Base-by-base conservation (phyloP, 768 basidiomycete species). In the Suillus decipiens region DNA sequence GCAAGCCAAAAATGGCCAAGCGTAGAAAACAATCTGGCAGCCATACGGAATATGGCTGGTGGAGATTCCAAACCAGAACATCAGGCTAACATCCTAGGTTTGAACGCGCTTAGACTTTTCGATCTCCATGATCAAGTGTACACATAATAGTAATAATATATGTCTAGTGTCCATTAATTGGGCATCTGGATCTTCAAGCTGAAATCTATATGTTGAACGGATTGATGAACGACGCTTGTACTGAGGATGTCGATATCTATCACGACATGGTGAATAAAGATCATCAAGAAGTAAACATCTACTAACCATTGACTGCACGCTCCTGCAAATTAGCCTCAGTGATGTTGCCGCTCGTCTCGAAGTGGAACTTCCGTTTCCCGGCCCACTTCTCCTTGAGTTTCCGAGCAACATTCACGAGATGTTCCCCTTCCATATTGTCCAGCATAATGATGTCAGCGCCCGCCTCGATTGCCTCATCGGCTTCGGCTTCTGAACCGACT, bases 361-460 rank as follows among this genome's bases (percentile, higher is more conserved):
- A 85, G 72, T 92, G 72, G 74, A 96, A 98, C 68, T 90, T 92
- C 60, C 90, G 82, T 76, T 89, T 84, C 11, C 89, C 89, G 15
- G 75, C 78, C 94, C 93, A 97, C 68, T 86, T 89, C 66, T 87
- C 83, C 75, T 88, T 92, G 69, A 99, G 75, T 33, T 80, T 82
- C 50, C 80, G 81, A 4, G 95, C 92, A 6, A 89, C 88, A 39
- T 73, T 78, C 11, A 85, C 81, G 48, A 99, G 80, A 68, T 89
- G 83, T 2, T 81, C 79, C 2, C 93, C 95, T 70, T 91, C 88
- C 55, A 97, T 90, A 75, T 97, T 96, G 71, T 98, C 95, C 28
- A 97, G 85, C 95, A 97, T 96, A 70, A 98, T 82, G 57, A 98
- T 87, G 74, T 98, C 93, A 31, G 93, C 95, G 4, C 97, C 97